Evolutionary conservation across 768 basidiomycete species (phyloP), one percentile per base, ranked within the genome.

Genomic region (Boletus subcaerulescens): DNA sequence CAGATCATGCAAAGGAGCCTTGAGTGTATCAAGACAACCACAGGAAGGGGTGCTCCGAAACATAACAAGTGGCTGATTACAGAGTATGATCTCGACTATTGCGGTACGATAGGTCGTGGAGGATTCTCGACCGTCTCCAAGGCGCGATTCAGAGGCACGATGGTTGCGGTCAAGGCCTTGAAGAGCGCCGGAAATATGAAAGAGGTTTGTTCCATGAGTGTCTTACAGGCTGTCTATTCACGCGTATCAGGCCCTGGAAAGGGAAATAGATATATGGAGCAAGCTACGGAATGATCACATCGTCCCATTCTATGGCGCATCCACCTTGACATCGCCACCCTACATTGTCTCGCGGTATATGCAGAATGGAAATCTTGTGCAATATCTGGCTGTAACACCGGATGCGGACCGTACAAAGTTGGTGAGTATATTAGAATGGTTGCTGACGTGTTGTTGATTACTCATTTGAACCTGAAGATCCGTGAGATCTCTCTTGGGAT

Each of bases 11-110:
- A 48, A 20, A 45, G 36, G 29, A 52, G 50, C 36, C n/a, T 56
- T 3, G 39, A 47, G 8, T 47, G 55, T 18, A 45, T 52, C 45
- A 50, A 44, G 26, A 15, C 31, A 1, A 57, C 50, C 10, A 57
- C 56, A 2, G 56, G 56, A 14, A 57, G 51, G 31, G 44, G 32
- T 12, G 42, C 38, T 5, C 51, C 48, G 6, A 52, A 45, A 32
- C 51, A 44, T 24, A 44, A 20, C 6, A 52, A 46, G 13, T 70
- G 67, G 67, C 59, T 60, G 5, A 62, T 70, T 29, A 65, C 62
- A 26, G 50, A 63, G 3, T 63, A 66, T 31, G 68, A 70, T 17
- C 64, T 70, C 18, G 67, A 69, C 5, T 51, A 62, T 42, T 63
- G 60, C 5, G 52, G 49, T 8, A 44, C 53, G 42, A 67, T 69